phyloP scores from a whole-genome alignment of 208 protist species.

The Sergeia podlipaevii region DNA sequence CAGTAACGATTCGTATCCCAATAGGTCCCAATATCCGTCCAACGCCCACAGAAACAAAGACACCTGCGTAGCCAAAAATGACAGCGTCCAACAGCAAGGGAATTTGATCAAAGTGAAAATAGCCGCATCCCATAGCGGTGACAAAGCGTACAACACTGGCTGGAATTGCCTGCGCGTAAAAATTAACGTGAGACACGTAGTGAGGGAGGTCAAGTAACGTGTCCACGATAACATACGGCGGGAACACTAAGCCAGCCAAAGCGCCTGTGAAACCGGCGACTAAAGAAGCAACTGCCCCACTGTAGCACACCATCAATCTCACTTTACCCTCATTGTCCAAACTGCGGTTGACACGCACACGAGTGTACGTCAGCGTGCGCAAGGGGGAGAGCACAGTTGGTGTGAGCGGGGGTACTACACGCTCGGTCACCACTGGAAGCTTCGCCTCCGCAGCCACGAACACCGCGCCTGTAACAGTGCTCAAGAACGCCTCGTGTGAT shows the following conservation, averaged over 20 bases:
- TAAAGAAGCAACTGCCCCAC: slow-evolving; percentile 36
- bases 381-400: slow-evolving; percentile 41
- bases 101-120: slow-evolving; percentile 20
- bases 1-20: slow-evolving; percentile 49
- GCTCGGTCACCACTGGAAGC: slow-evolving; percentile 32
- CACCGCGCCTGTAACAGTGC: slow-evolving; percentile 31
- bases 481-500: slow-evolving; percentile 43
- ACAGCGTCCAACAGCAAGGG: slow-evolving; percentile 33
- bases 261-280: slow-evolving; percentile 51
- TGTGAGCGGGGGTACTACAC: slow-evolving; percentile 50
- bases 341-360: slow-evolving; percentile 61
- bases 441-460: slow-evolving; percentile 34
- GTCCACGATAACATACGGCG: slow-evolving; percentile 63
- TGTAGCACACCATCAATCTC: slow-evolving; percentile 40
- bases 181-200: slow-evolving; percentile 60
- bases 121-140: slow-evolving; percentile 22
- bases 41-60: slow-evolving; percentile 41
- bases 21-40: slow-evolving; percentile 46
- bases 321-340: slow-evolving; percentile 56
- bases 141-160: slow-evolving; percentile 42
- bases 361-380: slow-evolving; percentile 54
- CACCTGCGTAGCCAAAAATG: slow-evolving; percentile 42
- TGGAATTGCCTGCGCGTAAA: slow-evolving; percentile 55
- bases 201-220: slow-evolving; percentile 51
- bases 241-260: slow-evolving; percentile 46